These are phyloP conservation scores for Populus euphratica DNA, from an alignment of 345 rosid genomes.

Conservation along the genomic window DNA sequence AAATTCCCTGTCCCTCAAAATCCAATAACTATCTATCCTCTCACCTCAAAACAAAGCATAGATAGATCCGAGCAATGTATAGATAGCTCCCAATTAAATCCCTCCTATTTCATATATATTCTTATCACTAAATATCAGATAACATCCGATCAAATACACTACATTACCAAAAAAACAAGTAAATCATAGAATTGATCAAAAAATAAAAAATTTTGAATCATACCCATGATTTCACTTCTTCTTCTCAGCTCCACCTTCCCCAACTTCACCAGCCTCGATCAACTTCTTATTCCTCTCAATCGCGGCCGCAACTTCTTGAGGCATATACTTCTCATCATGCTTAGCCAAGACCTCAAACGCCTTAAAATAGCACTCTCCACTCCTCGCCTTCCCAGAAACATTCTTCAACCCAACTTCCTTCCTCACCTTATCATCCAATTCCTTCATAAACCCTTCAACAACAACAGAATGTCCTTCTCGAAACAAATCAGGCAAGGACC, in stretches of 20 bases:
- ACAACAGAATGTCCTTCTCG: slow-evolving; percentile 95
- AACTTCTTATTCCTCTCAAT: slow-evolving; percentile 91
- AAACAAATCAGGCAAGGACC: slow-evolving; percentile 82
- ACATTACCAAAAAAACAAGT: not conserved
- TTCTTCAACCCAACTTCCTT: slow-evolving; percentile 43
- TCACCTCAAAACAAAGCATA: not conserved
- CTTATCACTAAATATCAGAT: not conserved
- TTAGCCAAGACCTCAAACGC: slow-evolving; percentile 90
- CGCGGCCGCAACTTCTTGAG: slow-evolving; percentile 86
- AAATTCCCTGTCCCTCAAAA: not conserved
- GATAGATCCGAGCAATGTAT: too few relatives aligned
- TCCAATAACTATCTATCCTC: not conserved
- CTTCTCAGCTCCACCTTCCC: slow-evolving; percentile 22
- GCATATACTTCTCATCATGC: slow-evolving; percentile 99
- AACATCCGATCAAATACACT: not conserved
- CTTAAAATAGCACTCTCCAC: slow-evolving; percentile 60
- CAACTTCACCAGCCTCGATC: slow-evolving; percentile 36
- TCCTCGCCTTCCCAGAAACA: slow-evolving; percentile 67
- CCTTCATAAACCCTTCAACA: slow-evolving; percentile 88
- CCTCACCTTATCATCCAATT: slow-evolving; percentile 55
- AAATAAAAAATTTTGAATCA: slow-evolving; percentile 1
- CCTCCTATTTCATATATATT: not conserved
- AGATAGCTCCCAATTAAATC: too few relatives aligned
- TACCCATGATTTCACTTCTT: slow-evolving; percentile 25
- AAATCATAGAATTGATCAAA: not conserved